phyloP scores from a whole-genome alignment of 1,284 basidiomycete species.

The Bondarzewia mesenterica region DNA sequence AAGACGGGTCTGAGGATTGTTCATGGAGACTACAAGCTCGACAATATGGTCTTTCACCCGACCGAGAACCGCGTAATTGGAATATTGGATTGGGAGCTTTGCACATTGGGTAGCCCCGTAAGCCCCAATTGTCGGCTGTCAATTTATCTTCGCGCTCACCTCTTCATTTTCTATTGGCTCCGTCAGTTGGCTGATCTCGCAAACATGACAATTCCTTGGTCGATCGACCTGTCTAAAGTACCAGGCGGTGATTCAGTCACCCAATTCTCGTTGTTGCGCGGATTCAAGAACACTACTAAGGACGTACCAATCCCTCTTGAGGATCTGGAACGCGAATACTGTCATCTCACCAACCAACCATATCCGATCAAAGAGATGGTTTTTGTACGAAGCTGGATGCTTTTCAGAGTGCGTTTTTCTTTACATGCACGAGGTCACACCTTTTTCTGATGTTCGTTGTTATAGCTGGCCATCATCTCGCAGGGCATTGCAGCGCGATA shows the following conservation, averaged over 20 bases:
- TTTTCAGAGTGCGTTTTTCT: conserved; percentile 66
- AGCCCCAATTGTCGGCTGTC: conserved; percentile 15
- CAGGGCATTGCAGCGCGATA: conserved; percentile 92
- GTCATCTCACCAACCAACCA: conserved; percentile 43
- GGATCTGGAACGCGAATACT: conserved; percentile 74
- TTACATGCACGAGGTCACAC: not conserved
- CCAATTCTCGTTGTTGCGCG: conserved; percentile 17
- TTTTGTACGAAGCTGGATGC: conserved; percentile 81
- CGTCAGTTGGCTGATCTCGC: conserved; percentile 83
- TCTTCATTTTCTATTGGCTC: not conserved
- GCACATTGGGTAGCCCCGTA: conserved; percentile 84
- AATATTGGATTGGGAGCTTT: conserved; percentile 95
- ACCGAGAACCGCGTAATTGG: conserved; percentile 90
- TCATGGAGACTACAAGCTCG: conserved; percentile 95
- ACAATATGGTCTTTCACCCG: conserved; percentile 92
- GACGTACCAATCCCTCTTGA: conserved; percentile 63
- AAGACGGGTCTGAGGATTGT: conserved; percentile 73
- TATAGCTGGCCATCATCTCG: conserved; percentile 74
- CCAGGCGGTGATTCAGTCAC: conserved; percentile 9
- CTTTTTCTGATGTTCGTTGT: not conserved
- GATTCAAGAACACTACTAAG: conserved; percentile 56
- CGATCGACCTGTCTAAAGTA: conserved; percentile 39
- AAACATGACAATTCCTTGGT: conserved; percentile 84
- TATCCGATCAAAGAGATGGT: conserved; percentile 74
- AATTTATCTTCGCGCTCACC: not conserved